Evolutionary conservation across 192 early-diverging fungal genomes (phyloP).

Genomic region (Chytriomyces confervae): DNA sequence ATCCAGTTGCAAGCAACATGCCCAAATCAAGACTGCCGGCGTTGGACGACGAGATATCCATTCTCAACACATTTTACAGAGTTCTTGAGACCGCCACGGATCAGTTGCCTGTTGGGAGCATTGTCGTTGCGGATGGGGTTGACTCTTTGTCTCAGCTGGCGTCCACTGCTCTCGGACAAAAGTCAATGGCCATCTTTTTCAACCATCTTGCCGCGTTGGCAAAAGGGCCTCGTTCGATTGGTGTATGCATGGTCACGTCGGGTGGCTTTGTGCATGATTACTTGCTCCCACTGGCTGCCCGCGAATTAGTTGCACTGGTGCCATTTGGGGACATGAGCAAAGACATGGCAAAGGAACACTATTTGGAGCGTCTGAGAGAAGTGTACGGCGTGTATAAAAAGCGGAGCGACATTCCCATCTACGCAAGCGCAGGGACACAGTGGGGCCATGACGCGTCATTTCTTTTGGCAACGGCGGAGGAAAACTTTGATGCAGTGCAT

Average conservation of each 20-base stretch:
- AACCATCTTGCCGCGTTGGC: slow-evolving; percentile 15
- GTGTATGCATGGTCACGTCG: slow-evolving; percentile 1
- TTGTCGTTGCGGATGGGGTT: slow-evolving; percentile 8
- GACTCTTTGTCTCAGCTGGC: slow-evolving; percentile 4
- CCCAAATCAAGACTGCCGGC: slow-evolving; percentile 14
- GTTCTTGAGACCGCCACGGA: slow-evolving; percentile 15
- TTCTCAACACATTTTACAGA: slow-evolving; percentile 10
- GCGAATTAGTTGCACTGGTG: slow-evolving; percentile 4
- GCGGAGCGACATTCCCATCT: slow-evolving; percentile 2
- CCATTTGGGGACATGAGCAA: slow-evolving; percentile 16
- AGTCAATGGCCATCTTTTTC: slow-evolving; percentile 18
- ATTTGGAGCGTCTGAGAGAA: slow-evolving; percentile 12
- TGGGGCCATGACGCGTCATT: neutral
- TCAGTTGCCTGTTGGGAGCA: neutral
- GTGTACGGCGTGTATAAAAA: slow-evolving; percentile 1
- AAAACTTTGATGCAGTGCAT: slow-evolving; percentile 11
- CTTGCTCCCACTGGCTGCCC: slow-evolving; percentile 20
- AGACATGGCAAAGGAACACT: slow-evolving; percentile 18
- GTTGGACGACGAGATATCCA: slow-evolving; percentile 23
- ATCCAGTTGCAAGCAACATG: neutral
- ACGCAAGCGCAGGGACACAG: neutral
- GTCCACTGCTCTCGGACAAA: neutral
- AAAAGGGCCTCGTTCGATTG: neutral
- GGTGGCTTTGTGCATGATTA: slow-evolving; percentile 9
- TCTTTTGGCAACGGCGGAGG: neutral